Evolutionary conservation across 768 basidiomycete species (phyloP).

Genomic region (Rubroboletus pulcherrimus): DNA sequence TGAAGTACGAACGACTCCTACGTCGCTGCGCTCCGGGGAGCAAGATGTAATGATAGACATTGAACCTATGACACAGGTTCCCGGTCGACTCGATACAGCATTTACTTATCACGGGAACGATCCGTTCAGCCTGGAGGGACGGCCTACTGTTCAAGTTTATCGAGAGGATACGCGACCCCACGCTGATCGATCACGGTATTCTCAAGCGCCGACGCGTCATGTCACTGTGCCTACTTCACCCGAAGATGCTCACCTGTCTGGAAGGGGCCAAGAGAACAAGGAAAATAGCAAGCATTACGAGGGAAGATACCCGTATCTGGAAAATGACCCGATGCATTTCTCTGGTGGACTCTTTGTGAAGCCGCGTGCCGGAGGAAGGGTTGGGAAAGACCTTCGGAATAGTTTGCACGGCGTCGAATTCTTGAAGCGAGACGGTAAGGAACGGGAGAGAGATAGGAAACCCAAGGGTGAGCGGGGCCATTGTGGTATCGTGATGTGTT

Average conservation of each 20-base stretch:
- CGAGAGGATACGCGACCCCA: slow-evolving; percentile 17
- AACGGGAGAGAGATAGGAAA: slow-evolving; percentile 50
- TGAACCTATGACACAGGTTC: slow-evolving; percentile 39
- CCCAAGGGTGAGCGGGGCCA: slow-evolving; percentile 41
- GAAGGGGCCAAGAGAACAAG: slow-evolving; percentile 32
- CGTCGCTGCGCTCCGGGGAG: slow-evolving; percentile 40
- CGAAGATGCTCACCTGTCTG: slow-evolving; percentile 13
- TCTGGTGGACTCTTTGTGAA: slow-evolving; percentile 33
- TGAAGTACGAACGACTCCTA: slow-evolving; percentile 33
- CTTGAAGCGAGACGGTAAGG: slow-evolving; percentile 34
- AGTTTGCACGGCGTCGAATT: slow-evolving; percentile 35
- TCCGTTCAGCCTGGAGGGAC: slow-evolving; percentile 8
- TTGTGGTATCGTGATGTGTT: not conserved
- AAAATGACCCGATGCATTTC: slow-evolving; percentile 17
- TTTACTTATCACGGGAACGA: slow-evolving; percentile 28
- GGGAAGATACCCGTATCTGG: slow-evolving; percentile 11
- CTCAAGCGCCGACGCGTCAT: slow-evolving; percentile 12
- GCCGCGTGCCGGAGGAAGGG: slow-evolving; percentile 26
- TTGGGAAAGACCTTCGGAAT: slow-evolving; percentile 53
- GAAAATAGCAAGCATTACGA: slow-evolving; percentile 33
- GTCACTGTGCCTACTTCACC: slow-evolving; percentile 5
- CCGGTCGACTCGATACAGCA: slow-evolving; percentile 43
- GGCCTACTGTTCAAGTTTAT: slow-evolving; percentile 20
- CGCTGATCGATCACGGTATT: slow-evolving; percentile 17
- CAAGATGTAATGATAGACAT: slow-evolving; percentile 37